phyloP scores from a whole-genome alignment of 129 eudicot genomes.

The Silybum marianum region DNA sequence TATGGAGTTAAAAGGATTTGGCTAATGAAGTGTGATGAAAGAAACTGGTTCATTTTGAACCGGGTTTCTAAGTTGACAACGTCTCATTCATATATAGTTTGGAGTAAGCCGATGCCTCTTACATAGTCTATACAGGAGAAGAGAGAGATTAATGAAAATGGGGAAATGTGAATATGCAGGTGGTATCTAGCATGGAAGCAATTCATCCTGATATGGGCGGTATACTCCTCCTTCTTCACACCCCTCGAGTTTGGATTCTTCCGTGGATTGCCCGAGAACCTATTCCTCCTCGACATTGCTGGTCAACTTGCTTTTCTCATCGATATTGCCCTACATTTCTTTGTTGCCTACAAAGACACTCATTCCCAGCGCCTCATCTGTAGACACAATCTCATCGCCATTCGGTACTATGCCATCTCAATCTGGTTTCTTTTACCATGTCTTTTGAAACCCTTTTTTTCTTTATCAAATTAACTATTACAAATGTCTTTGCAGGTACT shows the following conservation, averaged over 20 bases:
- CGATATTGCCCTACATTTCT: constrained; percentile 55
- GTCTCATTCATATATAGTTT: too few species aligned
- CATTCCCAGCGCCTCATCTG: constrained; percentile 49
- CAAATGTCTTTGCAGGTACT: constrained; percentile 40
- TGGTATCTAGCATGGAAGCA: constrained; percentile 59
- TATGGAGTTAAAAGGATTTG: too few species aligned
- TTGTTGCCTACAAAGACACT: constrained; percentile 52
- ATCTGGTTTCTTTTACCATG: not conserved
- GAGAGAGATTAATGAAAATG: not conserved
- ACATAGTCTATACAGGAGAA: too few species aligned
- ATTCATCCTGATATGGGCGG: constrained; percentile 71
- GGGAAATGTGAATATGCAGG: constrained; percentile 44
- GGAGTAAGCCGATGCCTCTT: too few species aligned
- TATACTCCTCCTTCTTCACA: constrained; percentile 77
- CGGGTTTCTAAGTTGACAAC: too few species aligned
- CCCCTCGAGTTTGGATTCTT: constrained; percentile 78
- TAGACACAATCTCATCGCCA: constrained; percentile 52
- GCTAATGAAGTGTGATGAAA: too few species aligned
- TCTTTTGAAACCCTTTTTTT: not conserved
- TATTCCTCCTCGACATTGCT: constrained; percentile 70
- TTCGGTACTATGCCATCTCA: constrained; percentile 30
- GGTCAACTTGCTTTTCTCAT: constrained; percentile 68
- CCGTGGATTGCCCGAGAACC: constrained; percentile 63
- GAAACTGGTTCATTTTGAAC: too few species aligned
- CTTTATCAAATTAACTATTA: not conserved